Percentiles rank a stretch among this genome's conserved stretches.
Evolutionary conservation across 495 filamentous ascomycete species (phyloP).

Genomic region (Lophiostoma macrostomum): DNA sequence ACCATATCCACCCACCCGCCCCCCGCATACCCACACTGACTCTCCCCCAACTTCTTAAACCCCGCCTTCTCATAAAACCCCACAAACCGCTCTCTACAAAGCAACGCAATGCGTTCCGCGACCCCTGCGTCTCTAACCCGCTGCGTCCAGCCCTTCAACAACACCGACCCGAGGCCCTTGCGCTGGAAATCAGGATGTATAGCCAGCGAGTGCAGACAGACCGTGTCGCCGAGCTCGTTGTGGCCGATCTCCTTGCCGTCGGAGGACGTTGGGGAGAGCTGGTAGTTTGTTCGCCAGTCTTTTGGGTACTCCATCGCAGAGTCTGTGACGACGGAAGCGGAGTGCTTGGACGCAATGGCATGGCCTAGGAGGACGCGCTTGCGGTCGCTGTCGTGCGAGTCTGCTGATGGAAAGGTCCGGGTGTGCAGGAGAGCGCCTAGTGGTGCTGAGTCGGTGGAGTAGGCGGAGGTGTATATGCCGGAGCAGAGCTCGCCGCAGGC

Average conservation of each 20-base stretch:
- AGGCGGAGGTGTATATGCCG: constrained; percentile 66
- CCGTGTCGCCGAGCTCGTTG: constrained; percentile 66
- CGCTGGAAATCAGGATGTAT: constrained; percentile 73
- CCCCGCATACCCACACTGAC: constrained; percentile 64
- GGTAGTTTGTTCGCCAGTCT: constrained; percentile 50
- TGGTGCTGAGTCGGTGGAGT: constrained; percentile 47
- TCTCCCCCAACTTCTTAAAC: constrained; percentile 66
- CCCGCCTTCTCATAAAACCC: constrained; percentile 74
- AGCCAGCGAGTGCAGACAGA: constrained; percentile 79
- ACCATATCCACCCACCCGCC: constrained; percentile 80
- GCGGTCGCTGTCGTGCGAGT: constrained; percentile 50
- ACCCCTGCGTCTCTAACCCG: constrained; percentile 62
- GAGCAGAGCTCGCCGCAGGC: constrained; percentile 75
- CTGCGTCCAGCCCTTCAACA: constrained; percentile 74
- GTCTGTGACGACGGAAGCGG: constrained; percentile 63
- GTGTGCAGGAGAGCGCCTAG: constrained; percentile 40
- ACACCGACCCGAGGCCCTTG: constrained; percentile 68
- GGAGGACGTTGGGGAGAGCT: constrained; percentile 34
- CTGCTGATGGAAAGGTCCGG: constrained; percentile 36
- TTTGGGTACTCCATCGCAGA: constrained; percentile 69
- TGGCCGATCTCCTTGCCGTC: no score
- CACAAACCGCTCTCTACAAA: constrained; percentile 62
- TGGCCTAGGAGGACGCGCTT: constrained; percentile 73
- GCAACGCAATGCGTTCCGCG: constrained; percentile 69
- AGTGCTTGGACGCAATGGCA: constrained; percentile 70